These are phyloP conservation scores for Mortierella sp. DNA, from an alignment of 371 early-diverging fungal genomes.

Conservation along the genomic window DNA sequence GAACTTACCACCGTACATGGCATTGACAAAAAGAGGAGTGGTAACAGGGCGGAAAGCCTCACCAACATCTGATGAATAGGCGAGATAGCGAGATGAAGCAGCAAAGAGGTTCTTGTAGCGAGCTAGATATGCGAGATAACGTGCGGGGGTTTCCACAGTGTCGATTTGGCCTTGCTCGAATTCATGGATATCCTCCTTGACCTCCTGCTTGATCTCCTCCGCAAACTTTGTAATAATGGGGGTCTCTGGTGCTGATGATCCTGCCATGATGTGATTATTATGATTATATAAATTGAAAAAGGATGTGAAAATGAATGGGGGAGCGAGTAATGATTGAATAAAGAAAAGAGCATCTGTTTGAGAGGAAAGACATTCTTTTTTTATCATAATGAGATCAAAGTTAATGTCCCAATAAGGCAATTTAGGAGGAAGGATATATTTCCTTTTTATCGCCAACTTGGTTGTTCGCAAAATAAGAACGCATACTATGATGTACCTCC, in stretches of 20 bases:
- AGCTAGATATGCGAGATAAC: constrained; percentile 76
- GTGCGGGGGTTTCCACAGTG: constrained; percentile 67
- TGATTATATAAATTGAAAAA: not conserved
- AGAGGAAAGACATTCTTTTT: not conserved
- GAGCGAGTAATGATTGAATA: not conserved
- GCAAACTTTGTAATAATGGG: constrained; percentile 32
- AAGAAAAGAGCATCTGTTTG: not conserved
- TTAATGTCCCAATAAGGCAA: not conserved
- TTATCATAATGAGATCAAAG: not conserved
- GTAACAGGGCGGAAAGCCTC: constrained; percentile 85
- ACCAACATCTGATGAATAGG: constrained; percentile 81
- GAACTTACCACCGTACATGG: constrained; percentile 67
- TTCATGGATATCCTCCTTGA: constrained; percentile 41
- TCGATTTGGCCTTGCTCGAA: constrained; percentile 63
- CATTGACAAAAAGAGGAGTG: constrained; percentile 66
- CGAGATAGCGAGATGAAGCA: constrained; percentile 74
- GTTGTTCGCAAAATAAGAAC: not conserved
- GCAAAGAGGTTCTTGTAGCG: constrained; percentile 69
- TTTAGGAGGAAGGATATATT: not conserved
- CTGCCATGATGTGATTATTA: constrained; percentile 15
- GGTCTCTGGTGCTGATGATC: constrained; percentile 25
- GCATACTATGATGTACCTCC: no score
- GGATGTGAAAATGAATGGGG: not conserved
- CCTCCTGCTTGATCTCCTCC: constrained; percentile 44
- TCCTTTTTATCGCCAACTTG: not conserved